Percentiles rank a stretch among this genome's conserved stretches.
Evolutionary conservation across 2,329 filamentous ascomycete species (phyloP).

Genomic region (Alternaria sp.): DNA sequence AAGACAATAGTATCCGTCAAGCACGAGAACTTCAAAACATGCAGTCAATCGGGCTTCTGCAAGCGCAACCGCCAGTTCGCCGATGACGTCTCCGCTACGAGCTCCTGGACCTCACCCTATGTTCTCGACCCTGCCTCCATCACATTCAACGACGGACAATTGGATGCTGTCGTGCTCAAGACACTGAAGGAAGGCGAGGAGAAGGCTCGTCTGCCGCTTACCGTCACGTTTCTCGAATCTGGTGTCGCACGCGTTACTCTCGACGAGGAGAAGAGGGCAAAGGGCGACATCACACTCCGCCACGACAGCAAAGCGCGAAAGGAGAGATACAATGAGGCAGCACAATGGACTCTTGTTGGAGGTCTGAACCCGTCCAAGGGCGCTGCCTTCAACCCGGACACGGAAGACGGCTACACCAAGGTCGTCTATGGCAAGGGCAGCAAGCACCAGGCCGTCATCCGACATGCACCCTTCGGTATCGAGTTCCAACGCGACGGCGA

Average conservation of each 20-base stretch:
- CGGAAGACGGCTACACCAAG: constrained; percentile 71
- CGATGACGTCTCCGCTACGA: constrained; percentile 73
- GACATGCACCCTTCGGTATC: constrained; percentile 81
- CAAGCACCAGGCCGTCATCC: constrained; percentile 83
- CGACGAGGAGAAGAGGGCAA: constrained; percentile 89
- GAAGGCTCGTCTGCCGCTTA: constrained; percentile 80
- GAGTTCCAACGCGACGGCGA: constrained; percentile 86
- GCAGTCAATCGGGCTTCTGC: constrained; percentile 95
- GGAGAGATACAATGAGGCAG: constrained; percentile 92
- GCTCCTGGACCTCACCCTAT: constrained; percentile 83
- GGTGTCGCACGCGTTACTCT: constrained; percentile 86
- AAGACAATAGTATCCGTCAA: constrained; percentile 76
- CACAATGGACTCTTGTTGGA: constrained; percentile 85
- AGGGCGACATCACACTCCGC: constrained; percentile 86
- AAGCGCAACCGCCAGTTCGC: constrained; percentile 92
- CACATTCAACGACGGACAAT: constrained; percentile 78
- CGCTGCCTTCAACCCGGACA: constrained; percentile 72
- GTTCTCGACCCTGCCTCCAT: constrained; percentile 75
- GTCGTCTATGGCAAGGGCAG: constrained; percentile 80
- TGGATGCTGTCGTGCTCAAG: constrained; percentile 85
- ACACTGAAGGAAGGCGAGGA: constrained; percentile 71
- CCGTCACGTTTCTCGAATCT: constrained; percentile 86
- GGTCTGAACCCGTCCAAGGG: constrained; percentile 76
- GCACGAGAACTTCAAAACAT: constrained; percentile 97
- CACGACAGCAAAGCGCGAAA: constrained; percentile 86